Evolutionary conservation across 371 early-diverging fungal species (phyloP), one percentile per base, ranked within the genome.

Genomic region (Vairimorpha ceranae): DNA sequence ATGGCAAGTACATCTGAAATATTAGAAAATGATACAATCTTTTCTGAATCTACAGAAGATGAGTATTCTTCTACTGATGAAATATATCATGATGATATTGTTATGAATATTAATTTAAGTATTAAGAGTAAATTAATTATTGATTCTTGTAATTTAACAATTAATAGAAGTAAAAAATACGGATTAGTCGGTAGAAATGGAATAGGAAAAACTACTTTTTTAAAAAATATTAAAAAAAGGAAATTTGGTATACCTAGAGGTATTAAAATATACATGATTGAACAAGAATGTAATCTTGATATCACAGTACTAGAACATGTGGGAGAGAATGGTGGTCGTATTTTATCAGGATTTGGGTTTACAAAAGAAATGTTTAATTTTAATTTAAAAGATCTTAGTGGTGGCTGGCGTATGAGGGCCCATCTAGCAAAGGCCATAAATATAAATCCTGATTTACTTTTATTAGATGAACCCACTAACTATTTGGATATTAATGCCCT

Each of bases 391-490:
- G 89, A 90, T 64, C 93, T 97, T 83, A 91, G 91, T 65, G 96
- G 97, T 83, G 97, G 97, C 78, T 97, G 97, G 97, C 89, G 94
- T 76, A 94, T 94, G 94, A 89, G 94, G 77, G 86, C 94, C 36
- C 91, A 93, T 0, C 86, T 95, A 38, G 95, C 95, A 0, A 90
- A 93, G 77, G 94, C 95, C 1, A 87, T 95, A 68, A 93, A 93
- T 85, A 90, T 90, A 80, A 87, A 89, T 32, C 95, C 95, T 15
- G 94, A 94, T 86, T 84, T 95, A 69, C 86, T 97, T 52, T 89
- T 97, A 77, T 90, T 95, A 74, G 97, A 97, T 84, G 97, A 95
- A 89, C 94, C 95, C 74, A 94, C 94, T 70, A 95, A 95, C 87
- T 85, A 93, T 88, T 91, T 90, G 88, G 87, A 87, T 78, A 85